Conservation (phyloP, 441 rosid species). For the Raphanus hybrid region DNA sequence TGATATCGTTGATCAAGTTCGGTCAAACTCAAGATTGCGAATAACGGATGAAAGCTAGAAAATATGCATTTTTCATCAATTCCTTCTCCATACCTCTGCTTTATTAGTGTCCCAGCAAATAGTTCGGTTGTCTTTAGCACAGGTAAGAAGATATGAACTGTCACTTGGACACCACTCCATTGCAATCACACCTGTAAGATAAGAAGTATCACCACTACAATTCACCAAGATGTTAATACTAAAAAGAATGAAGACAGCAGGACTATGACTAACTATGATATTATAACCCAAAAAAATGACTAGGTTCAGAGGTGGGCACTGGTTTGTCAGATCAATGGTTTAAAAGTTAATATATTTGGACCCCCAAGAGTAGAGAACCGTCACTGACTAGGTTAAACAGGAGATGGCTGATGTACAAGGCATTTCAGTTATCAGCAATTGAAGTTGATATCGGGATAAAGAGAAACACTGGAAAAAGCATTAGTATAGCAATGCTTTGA, state of each 20-base stretch:
- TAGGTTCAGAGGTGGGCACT: constrained; percentile 3
- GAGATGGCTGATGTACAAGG: constrained; percentile 22
- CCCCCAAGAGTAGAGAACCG: no score
- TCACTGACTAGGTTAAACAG: not conserved
- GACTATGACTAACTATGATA: constrained; percentile 26
- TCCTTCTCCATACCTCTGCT: constrained; percentile 66
- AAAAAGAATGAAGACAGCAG: constrained; percentile 23
- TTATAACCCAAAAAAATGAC: constrained; percentile 7
- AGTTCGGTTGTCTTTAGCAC: constrained; percentile 98
- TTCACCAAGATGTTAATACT: constrained; percentile 20
- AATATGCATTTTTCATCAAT: constrained; percentile 13
- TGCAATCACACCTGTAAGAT: constrained; percentile 88
- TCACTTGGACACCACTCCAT: constrained; percentile 99
- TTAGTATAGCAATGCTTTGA: constrained; percentile 5
- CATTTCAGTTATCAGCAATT: not conserved
- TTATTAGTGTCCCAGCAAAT: constrained; percentile 97
- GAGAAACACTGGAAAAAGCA: constrained; percentile 15
- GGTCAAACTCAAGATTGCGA: constrained; percentile 27
- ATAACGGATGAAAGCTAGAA: constrained; percentile 6
- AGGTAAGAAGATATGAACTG: constrained; percentile 92
- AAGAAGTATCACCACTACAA: constrained; percentile 27
- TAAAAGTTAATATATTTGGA: no score
- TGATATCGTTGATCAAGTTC: constrained; percentile 41
- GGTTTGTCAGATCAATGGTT: not conserved
- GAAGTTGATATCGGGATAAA: not conserved